A percentile compares a stretch with the other conserved stretches of the same genome.
phyloP scores from a whole-genome alignment of 352 stramenopile species.

The Phytophthora gonapodyides region DNA sequence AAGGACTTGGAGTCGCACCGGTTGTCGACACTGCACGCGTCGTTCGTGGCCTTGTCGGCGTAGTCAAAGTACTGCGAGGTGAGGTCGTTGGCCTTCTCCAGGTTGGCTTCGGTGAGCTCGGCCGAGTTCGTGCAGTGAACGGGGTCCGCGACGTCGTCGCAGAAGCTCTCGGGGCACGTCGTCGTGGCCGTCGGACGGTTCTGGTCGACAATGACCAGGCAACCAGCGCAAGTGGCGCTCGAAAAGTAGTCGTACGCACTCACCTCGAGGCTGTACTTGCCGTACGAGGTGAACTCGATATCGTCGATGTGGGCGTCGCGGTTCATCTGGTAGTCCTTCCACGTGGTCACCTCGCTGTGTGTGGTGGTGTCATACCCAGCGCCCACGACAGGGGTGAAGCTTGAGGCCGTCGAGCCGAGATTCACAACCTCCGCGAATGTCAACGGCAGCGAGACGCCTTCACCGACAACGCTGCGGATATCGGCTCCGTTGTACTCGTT shows the following conservation, averaged over 20 bases:
- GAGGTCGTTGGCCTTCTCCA: slow-evolving; percentile 30
- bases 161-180: slow-evolving; percentile 46
- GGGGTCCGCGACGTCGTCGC: slow-evolving; percentile 28
- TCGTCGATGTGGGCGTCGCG: slow-evolving; percentile 43
- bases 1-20: slow-evolving; percentile 57
- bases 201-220: slow-evolving; percentile 58
- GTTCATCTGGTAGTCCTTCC: slow-evolving; percentile 58
- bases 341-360: slow-evolving; percentile 33
- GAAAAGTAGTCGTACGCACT: slow-evolving; percentile 54
- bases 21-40: slow-evolving; percentile 48
- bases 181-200: slow-evolving; percentile 48
- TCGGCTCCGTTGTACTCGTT: slow-evolving; percentile 28
- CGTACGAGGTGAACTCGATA: slow-evolving; percentile 46
- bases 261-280: slow-evolving; percentile 63
- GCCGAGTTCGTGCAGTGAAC: slow-evolving; percentile 13
- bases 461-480: slow-evolving; percentile 13
- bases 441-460: slow-evolving; percentile 5
- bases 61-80: slow-evolving; percentile 50
- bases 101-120: slow-evolving; percentile 37
- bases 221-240: slow-evolving; percentile 49
- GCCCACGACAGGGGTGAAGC: slow-evolving; percentile 19
- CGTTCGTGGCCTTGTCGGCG: slow-evolving; percentile 46
- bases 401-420: slow-evolving; percentile 6
- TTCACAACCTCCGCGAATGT: slow-evolving; percentile 25
- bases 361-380: background rate